These are phyloP conservation scores for Jimgerdemannia flammicorona DNA, from an alignment of 192 early-diverging fungal species.

Conservation along the genomic window DNA sequence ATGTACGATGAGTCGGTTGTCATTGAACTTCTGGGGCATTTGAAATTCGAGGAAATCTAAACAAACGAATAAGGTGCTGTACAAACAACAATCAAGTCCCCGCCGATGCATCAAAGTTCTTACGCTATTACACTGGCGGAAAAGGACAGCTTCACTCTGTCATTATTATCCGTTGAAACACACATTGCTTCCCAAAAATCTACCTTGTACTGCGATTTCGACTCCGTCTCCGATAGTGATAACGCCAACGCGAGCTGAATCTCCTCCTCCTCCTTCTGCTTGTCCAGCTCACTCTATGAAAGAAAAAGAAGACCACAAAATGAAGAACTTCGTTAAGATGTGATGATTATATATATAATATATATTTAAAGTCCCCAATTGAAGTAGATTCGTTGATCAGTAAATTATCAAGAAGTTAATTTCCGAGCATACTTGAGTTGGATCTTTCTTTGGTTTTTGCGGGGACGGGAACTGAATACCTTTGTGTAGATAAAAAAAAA, in stretches of 20 bases:
- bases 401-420: neutral
- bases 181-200: neutral
- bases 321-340: neutral
- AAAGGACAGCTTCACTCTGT: too few relatives aligned
- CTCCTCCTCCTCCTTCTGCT: slow-evolving; percentile 93
- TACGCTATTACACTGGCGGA: too few relatives aligned
- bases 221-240: slow-evolving; percentile 70
- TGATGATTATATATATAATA: too few relatives aligned
- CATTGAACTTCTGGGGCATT: too few relatives aligned
- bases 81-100: neutral
- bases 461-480: slow-evolving; percentile 68
- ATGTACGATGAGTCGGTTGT: neutral
- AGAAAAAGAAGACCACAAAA: neutral
- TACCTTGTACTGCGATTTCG: slow-evolving; percentile 19
- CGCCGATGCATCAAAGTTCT: too few relatives aligned
- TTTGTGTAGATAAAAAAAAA: slow-evolving; percentile 4
- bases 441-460: slow-evolving; percentile 77
- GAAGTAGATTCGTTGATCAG: too few relatives aligned
- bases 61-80: neutral
- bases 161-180: neutral
- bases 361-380: too few relatives aligned
- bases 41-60: too few relatives aligned
- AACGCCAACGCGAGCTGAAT: slow-evolving; percentile 89
- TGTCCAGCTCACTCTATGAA: slow-evolving; percentile 61
- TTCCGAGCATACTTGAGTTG: slow-evolving; percentile 39